Evolutionary conservation across 345 rosid species (phyloP), one percentile per base, ranked within the genome.

Genomic region (Arabis hirsuta): DNA sequence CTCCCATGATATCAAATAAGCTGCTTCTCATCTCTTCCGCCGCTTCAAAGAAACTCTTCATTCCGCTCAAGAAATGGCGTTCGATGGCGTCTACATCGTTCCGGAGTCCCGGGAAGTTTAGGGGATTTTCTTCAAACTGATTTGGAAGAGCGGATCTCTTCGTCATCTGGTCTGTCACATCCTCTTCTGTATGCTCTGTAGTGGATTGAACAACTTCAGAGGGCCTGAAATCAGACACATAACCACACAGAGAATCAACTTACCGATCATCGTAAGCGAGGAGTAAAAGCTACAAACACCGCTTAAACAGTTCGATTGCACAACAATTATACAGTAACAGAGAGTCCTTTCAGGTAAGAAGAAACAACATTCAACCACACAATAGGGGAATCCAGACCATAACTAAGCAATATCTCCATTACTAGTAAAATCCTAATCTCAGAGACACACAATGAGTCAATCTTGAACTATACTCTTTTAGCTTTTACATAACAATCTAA

Each of bases 131-230:
- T 12, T 71, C 86, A 12, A 69, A 79, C 51, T 78, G 72, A 54
- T 70, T 71, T 0, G 60, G 8, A 12, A 57, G 58, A 61, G 73
- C 19, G 31, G 81, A 71, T 43, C 85, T 87, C 52, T 75, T 78
- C 12, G 48, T 69, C 54, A 88, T 76, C 78, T 78, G 79, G 19
- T 87, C 84, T 0, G 96, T 91, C n/a, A 91, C 86, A 67, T 91
- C 96, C 10, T 91, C 99, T 81, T 91, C 99, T 4, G 96, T 87
- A 75, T 89, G 89, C 78, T 91, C 99, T 72, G 76, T 89, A 80
- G 78, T 83, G 29, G 96, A 95, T 42, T 84, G 65, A 76, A 95
- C 60, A 48, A 95, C 84, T 81, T 89, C 85, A 20, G 80, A 52
- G 12, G 96, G 92, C 84, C 98, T 90, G 65, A 70, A 22, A 51